Evolutionary conservation across 1,139 yeast species (phyloP).

Genomic region (Taphrina pruni): DNA sequence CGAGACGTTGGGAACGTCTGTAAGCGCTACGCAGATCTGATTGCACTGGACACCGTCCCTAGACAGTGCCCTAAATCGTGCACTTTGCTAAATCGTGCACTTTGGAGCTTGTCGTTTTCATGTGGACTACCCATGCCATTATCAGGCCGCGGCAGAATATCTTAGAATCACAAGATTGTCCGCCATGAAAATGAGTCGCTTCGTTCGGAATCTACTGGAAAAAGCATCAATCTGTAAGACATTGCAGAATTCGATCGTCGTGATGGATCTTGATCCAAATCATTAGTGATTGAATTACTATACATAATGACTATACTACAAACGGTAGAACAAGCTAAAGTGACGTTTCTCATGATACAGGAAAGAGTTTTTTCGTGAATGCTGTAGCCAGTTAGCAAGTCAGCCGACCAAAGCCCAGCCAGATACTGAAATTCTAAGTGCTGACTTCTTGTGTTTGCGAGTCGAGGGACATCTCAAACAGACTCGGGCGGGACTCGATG

Average conservation of each 20-base stretch:
- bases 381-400: background rate
- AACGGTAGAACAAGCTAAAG: background rate
- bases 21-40: too few relatives aligned
- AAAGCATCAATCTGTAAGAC: too few relatives aligned
- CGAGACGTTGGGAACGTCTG: background rate
- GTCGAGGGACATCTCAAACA: conserved; percentile 23
- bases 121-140: too few relatives aligned
- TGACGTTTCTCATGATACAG: conserved; percentile 8
- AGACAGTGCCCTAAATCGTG: too few relatives aligned
- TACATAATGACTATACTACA: conserved; percentile 2
- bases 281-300: background rate
- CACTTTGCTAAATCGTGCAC: too few relatives aligned
- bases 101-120: too few relatives aligned
- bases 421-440: background rate
- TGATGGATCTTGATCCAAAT: background rate
- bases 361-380: background rate
- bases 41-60: too few relatives aligned
- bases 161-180: too few relatives aligned
- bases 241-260: too few relatives aligned
- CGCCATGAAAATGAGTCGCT: too few relatives aligned
- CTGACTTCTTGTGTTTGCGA: conserved; percentile 16
- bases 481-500: conserved; percentile 50
- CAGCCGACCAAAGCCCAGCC: background rate
- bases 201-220: too few relatives aligned
- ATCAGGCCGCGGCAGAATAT: too few relatives aligned